phyloP scores from a whole-genome alignment of 345 rosid species.

The Ricinus communis region DNA sequence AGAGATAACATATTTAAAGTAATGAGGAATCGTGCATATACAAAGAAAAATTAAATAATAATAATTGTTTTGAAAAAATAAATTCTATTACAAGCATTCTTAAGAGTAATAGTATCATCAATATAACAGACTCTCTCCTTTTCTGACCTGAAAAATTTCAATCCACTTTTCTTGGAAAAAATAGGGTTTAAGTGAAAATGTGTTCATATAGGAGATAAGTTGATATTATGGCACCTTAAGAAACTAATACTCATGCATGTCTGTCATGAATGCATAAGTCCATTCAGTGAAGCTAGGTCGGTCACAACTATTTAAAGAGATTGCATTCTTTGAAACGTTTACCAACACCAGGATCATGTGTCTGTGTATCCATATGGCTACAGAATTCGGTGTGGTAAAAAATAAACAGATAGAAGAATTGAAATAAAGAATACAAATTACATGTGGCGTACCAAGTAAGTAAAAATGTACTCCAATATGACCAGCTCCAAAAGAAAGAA shows the following conservation, averaged over 20 bases:
- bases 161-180: background rate
- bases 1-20: constrained; percentile 52
- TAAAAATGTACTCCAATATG: constrained; percentile 97
- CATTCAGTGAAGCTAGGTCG: background rate
- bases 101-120: background rate
- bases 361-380: background rate
- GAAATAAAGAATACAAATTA: background rate
- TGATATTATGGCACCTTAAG: no score
- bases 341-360: background rate
- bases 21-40: constrained; percentile 44
- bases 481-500: constrained; percentile 96
- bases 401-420: background rate
- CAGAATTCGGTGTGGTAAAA: no score
- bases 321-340: background rate
- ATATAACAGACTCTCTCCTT: background rate
- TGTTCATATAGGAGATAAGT: background rate
- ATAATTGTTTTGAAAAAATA: constrained; percentile 22
- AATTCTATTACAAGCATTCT: constrained; percentile 11
- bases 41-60: background rate
- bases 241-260: background rate
- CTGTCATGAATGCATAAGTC: background rate
- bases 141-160: background rate
- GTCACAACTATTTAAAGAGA: background rate
- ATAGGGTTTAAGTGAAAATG: background rate
- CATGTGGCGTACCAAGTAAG: constrained; percentile 77